A percentile compares a stretch with the other conserved stretches of the same genome.
Evolutionary conservation across 2,329 filamentous ascomycete genomes (phyloP).

Genomic region (Diaporthe velutina): DNA sequence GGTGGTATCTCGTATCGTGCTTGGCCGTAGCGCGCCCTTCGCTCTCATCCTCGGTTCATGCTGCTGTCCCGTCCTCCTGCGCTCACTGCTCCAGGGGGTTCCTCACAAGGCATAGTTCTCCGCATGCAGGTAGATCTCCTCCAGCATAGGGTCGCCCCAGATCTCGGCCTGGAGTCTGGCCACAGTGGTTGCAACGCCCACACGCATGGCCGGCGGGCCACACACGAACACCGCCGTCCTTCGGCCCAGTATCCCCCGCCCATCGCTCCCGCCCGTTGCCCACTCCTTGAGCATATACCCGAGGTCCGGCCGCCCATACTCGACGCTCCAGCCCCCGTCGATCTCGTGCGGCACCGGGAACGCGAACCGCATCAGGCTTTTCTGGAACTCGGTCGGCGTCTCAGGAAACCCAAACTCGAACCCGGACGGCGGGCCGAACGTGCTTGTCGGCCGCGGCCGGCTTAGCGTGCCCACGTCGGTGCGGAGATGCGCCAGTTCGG

Average conservation of each 20-base stretch:
- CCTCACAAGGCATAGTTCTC: slow-evolving; percentile 91
- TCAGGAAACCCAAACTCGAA: slow-evolving; percentile 86
- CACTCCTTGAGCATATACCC: slow-evolving; percentile 88
- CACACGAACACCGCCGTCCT: slow-evolving; percentile 94
- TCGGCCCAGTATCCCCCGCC: slow-evolving; percentile 79
- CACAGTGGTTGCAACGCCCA: slow-evolving; percentile 88
- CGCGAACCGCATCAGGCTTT: slow-evolving; percentile 90
- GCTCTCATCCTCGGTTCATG: neutral
- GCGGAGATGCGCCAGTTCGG: slow-evolving; percentile 71
- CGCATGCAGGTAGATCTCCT: slow-evolving; percentile 94
- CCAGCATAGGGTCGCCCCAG: slow-evolving; percentile 80
- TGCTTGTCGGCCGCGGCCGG: slow-evolving; percentile 63
- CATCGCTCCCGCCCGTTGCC: slow-evolving; percentile 77
- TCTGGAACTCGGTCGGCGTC: slow-evolving; percentile 89
- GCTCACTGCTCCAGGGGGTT: neutral
- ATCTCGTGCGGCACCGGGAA: slow-evolving; percentile 79
- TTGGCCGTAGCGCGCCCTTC: neutral
- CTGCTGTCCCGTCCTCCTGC: neutral
- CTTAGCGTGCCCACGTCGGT: slow-evolving; percentile 54
- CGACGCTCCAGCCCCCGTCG: slow-evolving; percentile 87
- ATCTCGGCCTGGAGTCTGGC: slow-evolving; percentile 86
- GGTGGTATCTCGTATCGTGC: slow-evolving; percentile 36
- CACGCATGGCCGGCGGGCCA: slow-evolving; percentile 87
- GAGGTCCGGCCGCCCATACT: slow-evolving; percentile 91
- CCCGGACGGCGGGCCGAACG: slow-evolving; percentile 71